Base-by-base conservation (phyloP, 2,329 filamentous ascomycete species). In the Colletotrichum chrysophilum region DNA sequence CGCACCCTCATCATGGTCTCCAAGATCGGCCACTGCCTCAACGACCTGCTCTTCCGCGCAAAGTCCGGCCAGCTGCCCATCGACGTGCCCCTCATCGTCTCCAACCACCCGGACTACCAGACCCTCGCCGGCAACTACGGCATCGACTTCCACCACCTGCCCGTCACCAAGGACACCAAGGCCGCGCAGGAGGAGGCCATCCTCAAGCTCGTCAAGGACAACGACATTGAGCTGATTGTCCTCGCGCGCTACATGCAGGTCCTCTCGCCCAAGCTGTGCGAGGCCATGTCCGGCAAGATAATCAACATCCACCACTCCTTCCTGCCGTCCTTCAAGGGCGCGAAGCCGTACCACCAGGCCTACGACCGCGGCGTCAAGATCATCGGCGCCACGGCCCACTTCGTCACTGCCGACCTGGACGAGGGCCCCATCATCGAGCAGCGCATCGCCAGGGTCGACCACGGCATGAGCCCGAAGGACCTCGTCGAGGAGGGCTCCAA, bases 221-320 rank as follows among this genome's bases (percentile, higher is more conserved):
- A 96, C 84, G 85, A 90, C 78, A 91, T 97, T 81, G 95, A 97
- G 82, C 90, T 97, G 69, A 90, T 97, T 69, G 94, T 97, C 2
- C 88, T 97, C 62, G 95, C 95, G 8, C 92, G 95, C 75, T 97
- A 97, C 87, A 97, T 97, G 95, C 95, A 97, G 86, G 94, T 97
- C 36, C 89, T 97, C 13, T 94, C 92, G 26, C 94, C 94, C 0
- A 90, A 86, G 10, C 88, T 97, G 55, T 97, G 95, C 87, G 86
- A 89, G 74, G 94, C 91, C 80, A 96, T 97, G 94, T 94, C 92
- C 66, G 95, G 95, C 74, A 93, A 92, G 83, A 97, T 97, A 86
- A 96, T 97, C 93, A 97, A 97, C 87, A 96, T 97, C 85, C 95
- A 97, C 87, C 95, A 97, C 87, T 94, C 91, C 79, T 97, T 97